These are phyloP conservation scores for Cantharellus cinnabarinus DNA, from an alignment of 768 basidiomycete species.

Conservation along the genomic window DNA sequence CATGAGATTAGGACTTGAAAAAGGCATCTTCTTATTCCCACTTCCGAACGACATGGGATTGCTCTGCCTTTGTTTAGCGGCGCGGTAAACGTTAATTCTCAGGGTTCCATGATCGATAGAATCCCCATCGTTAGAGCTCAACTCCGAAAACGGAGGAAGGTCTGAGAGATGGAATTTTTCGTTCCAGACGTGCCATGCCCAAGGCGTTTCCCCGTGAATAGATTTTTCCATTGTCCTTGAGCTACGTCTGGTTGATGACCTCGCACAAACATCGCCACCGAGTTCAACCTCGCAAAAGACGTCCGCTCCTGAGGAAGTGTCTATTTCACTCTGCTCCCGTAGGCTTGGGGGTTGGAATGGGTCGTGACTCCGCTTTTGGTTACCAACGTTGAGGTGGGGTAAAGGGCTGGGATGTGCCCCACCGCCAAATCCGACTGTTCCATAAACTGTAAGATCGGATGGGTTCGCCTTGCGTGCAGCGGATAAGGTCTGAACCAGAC, in stretches of 20 bases:
- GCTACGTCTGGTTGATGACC: conserved; percentile 40
- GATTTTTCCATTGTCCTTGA: no score
- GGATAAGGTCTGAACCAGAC: conserved; percentile 16
- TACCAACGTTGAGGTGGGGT: neutral
- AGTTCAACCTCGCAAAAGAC: conserved; percentile 52
- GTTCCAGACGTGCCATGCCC: conserved; percentile 39
- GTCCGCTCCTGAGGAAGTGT: conserved; percentile 38
- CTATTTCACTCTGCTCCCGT: conserved; percentile 14
- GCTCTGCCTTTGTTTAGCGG: neutral
- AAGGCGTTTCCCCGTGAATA: conserved; percentile 14
- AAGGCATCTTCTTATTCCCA: neutral
- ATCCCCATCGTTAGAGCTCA: neutral
- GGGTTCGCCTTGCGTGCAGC: neutral
- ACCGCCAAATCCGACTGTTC: neutral
- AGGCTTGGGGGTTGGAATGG: neutral
- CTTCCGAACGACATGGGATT: neutral
- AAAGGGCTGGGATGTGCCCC: conserved; percentile 14
- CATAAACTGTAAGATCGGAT: neutral
- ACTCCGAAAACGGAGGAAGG: conserved; percentile 40
- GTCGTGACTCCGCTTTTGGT: neutral
- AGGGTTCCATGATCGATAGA: neutral
- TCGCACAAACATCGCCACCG: conserved; percentile 48
- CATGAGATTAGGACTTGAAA: neutral
- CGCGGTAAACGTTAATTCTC: neutral
- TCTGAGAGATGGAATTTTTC: conserved; percentile 57